These are phyloP conservation scores for Wickerhamiella brachini DNA, from an alignment of 805 yeast genomes.

Conservation along the genomic window DNA sequence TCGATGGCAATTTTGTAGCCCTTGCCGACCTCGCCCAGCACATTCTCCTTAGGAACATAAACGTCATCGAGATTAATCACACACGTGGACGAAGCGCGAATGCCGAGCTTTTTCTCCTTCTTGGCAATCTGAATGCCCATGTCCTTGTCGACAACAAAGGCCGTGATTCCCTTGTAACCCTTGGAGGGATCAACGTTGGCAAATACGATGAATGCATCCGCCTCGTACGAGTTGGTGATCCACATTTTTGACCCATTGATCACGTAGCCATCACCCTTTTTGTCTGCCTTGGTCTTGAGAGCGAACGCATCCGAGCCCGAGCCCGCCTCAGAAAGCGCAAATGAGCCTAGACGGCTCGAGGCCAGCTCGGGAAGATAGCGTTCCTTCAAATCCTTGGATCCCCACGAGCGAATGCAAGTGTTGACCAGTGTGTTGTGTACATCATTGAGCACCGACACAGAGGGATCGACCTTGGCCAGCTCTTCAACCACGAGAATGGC, in stretches of 20 bases:
- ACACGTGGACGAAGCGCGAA: conserved; percentile 32
- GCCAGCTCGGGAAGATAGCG: conserved; percentile 30
- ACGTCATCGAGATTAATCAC: conserved; percentile 29
- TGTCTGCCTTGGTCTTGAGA: conserved; percentile 26
- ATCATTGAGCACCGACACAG: conserved; percentile 31
- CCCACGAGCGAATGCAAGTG: conserved; percentile 29
- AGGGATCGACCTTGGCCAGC: conserved; percentile 32
- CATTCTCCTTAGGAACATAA: conserved; percentile 28
- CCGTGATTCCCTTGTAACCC: conserved; percentile 34
- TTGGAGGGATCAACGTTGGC: conserved; percentile 29
- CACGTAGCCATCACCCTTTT: conserved; percentile 28
- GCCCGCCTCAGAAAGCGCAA: conserved; percentile 29
- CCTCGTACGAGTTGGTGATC: conserved; percentile 33
- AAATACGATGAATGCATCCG: conserved; percentile 29
- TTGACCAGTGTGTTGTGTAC: conserved; percentile 34
- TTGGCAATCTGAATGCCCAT: conserved; percentile 31
- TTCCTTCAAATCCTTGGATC: conserved; percentile 25
- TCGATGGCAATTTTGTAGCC: conserved; percentile 35
- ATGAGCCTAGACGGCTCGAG: conserved; percentile 25
- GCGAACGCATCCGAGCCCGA: conserved; percentile 35
- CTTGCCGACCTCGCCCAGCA: conserved; percentile 31
- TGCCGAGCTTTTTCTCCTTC: conserved; percentile 33
- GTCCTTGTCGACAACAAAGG: conserved; percentile 29
- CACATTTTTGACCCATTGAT: conserved; percentile 32
- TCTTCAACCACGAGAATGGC: conserved; percentile 34